Evolutionary conservation across 176 grass and related monocot species (phyloP).

Genomic region (Canna indica): DNA sequence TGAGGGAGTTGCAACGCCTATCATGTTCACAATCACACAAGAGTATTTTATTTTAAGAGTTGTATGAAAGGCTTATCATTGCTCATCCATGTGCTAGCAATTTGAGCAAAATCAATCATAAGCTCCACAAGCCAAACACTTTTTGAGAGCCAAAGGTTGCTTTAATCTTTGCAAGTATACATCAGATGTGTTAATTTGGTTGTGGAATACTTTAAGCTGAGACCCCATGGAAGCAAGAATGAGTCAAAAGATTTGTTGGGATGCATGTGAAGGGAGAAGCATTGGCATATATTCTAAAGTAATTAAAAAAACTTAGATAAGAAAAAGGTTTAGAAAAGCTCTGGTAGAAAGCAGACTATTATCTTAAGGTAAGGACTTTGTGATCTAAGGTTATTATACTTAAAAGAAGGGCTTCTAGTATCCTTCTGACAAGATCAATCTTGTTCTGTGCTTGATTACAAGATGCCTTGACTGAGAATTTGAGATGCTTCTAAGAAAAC

Average conservation of each 20-base stretch:
- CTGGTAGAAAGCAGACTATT: neutral
- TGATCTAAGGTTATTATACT: neutral
- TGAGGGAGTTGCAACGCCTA: constrained; percentile 14
- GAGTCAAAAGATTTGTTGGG: constrained; percentile 67
- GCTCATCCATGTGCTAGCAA: constrained; percentile 52
- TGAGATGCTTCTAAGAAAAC: neutral
- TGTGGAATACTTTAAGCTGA: neutral
- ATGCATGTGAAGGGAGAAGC: constrained; percentile 57
- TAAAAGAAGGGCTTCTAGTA: neutral
- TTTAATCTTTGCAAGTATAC: constrained; percentile 31
- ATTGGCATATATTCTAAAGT: constrained; percentile 1
- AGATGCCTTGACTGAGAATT: constrained; percentile 1
- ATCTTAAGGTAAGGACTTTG: neutral
- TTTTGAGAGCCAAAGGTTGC: constrained; percentile 8
- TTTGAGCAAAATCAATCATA: constrained; percentile 62
- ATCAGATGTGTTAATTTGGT: neutral
- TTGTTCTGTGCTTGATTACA: neutral
- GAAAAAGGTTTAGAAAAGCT: constrained; percentile 4
- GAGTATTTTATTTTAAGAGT: constrained; percentile 9
- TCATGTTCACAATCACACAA: constrained; percentile 19
- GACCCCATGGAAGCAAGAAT: constrained; percentile 16
- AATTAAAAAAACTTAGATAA: neutral
- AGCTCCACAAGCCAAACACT: constrained; percentile 38
- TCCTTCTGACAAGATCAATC: constrained; percentile 6
- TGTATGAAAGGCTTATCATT: constrained; percentile 51